A percentile compares a stretch with the other conserved stretches of the same genome.
Conservation (phyloP, 2,329 filamentous ascomycete genomes). For the Hymenotorrendiella dingleyae region DNA sequence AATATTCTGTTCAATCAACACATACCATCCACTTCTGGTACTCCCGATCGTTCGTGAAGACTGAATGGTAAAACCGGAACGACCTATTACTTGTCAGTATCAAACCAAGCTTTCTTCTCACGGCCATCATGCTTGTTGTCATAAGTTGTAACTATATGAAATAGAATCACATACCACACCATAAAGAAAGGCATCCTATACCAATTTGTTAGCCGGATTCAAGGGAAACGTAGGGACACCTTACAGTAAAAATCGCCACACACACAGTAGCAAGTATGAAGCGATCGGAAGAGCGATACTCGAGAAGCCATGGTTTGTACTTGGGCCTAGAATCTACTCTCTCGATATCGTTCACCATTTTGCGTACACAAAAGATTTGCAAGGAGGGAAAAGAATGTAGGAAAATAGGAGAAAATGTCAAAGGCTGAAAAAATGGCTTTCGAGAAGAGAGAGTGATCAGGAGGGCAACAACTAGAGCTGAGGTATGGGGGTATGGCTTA, state of each 20-base stretch:
- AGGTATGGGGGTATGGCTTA: too few relatives aligned
- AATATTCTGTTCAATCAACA: neutral
- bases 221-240: too few relatives aligned
- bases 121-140: neutral
- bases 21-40: neutral
- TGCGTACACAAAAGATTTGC: neutral
- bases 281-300: neutral
- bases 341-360: neutral
- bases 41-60: neutral
- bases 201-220: neutral
- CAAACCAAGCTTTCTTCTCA: neutral
- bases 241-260: slow-evolving; percentile 4
- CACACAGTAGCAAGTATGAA: slow-evolving; percentile 4
- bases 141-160: neutral
- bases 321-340: neutral
- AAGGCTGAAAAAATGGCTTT: too few relatives aligned
- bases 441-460: too few relatives aligned
- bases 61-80: slow-evolving; percentile 2
- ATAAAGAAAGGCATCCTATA: slow-evolving; percentile 4
- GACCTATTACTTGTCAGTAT: neutral
- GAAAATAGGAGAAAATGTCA: too few relatives aligned
- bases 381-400: too few relatives aligned
- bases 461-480: too few relatives aligned
- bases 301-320: neutral
- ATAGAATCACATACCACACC: neutral